Percentiles rank a stretch among this genome's conserved stretches.
These are phyloP conservation scores for Taphrina populina DNA, from an alignment of 1,139 yeast species.

Conservation along the genomic window DNA sequence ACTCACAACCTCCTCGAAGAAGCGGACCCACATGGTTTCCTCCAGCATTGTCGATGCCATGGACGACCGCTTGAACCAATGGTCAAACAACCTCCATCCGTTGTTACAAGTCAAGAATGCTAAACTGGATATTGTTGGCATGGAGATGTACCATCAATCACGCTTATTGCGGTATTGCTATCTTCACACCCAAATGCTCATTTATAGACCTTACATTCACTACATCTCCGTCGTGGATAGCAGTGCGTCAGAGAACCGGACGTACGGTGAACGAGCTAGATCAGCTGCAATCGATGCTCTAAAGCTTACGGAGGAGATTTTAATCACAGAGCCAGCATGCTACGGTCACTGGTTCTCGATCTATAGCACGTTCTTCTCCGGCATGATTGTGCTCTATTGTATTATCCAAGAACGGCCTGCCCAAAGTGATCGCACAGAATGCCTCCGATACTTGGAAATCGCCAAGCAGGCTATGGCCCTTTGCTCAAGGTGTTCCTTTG, in stretches of 20 bases:
- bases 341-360: slow-evolving; percentile 94
- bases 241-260: slow-evolving; percentile 65
- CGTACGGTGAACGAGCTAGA: slow-evolving; percentile 59
- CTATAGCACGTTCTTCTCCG: slow-evolving; percentile 87
- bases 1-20: slow-evolving; percentile 57
- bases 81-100: slow-evolving; percentile 72
- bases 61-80: slow-evolving; percentile 68
- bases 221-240: slow-evolving; percentile 61
- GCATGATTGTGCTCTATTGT: slow-evolving; percentile 81
- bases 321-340: slow-evolving; percentile 66
- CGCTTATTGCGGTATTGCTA: slow-evolving; percentile 73
- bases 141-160: slow-evolving; percentile 59
- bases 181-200: slow-evolving; percentile 76
- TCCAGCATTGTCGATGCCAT: slow-evolving; percentile 68
- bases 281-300: slow-evolving; percentile 83
- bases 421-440: slow-evolving; percentile 8
- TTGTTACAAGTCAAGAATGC: slow-evolving; percentile 73
- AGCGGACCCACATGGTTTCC: slow-evolving; percentile 45
- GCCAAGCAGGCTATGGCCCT: slow-evolving; percentile 20
- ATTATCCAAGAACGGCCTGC: slow-evolving; percentile 44
- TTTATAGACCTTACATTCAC: slow-evolving; percentile 89
- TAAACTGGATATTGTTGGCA: slow-evolving; percentile 62
- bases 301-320: slow-evolving; percentile 78
- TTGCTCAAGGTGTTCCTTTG: slow-evolving; percentile 19
- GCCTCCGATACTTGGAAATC: slow-evolving; percentile 26